Conservation (phyloP, 1,139 yeast genomes). For the Sugiyamaella novakii region DNA sequence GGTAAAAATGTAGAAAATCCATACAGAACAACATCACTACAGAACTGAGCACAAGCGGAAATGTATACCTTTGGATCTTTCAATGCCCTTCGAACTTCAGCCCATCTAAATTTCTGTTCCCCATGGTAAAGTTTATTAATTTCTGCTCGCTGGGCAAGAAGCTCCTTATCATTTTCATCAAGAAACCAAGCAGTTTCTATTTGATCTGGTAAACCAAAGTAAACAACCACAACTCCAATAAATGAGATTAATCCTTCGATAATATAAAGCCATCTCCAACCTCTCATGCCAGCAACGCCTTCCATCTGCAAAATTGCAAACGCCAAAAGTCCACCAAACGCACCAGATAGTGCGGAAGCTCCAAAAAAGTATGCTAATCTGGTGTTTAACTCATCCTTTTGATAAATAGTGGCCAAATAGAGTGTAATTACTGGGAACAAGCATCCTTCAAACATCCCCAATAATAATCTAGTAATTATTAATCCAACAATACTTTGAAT, state of each 20-base stretch:
- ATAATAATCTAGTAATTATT: slow-evolving; percentile 30
- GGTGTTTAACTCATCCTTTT: slow-evolving; percentile 44
- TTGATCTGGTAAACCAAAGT: slow-evolving; percentile 35
- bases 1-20: slow-evolving; percentile 40
- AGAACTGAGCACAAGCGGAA: slow-evolving; percentile 50
- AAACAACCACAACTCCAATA: slow-evolving; percentile 36
- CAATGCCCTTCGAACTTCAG: slow-evolving; percentile 42
- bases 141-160: slow-evolving; percentile 47
- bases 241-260: slow-evolving; percentile 61
- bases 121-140: slow-evolving; percentile 33
- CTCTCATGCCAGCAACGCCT: slow-evolving; percentile 39
- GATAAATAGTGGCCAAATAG: slow-evolving; percentile 40
- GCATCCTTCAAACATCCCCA: slow-evolving; percentile 47
- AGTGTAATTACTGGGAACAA: slow-evolving; percentile 53
- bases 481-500: slow-evolving; percentile 27
- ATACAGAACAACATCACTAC: slow-evolving; percentile 47
- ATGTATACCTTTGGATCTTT: slow-evolving; percentile 41
- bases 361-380: slow-evolving; percentile 62
- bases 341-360: slow-evolving; percentile 41
- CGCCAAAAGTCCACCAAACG: slow-evolving; percentile 42
- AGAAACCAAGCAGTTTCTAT: slow-evolving; percentile 20
- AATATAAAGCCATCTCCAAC: slow-evolving; percentile 76
- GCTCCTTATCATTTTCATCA: slow-evolving; percentile 12
- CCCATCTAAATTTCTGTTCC: slow-evolving; percentile 22
- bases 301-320: slow-evolving; percentile 45